Base-by-base conservation (phyloP, 768 basidiomycete species). In the Hericium coralloides region DNA sequence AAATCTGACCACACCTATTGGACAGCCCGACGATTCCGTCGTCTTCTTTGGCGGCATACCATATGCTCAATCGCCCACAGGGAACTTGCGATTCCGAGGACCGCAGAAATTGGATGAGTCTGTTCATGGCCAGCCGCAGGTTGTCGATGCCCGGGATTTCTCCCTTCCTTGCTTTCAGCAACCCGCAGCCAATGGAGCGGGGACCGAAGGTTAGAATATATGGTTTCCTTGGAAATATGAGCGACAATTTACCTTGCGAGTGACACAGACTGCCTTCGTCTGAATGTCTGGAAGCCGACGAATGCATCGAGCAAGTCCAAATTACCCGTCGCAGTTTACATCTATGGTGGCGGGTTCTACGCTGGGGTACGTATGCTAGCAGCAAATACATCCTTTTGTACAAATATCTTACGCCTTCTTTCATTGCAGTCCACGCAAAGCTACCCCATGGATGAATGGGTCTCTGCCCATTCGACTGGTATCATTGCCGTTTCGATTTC, bases 31-130 rank as follows among this genome's bases (percentile, higher is more conserved):
- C 51, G 69, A 72, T 3, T 66, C 73, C 12, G 77, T 77, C 23
- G 65, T 69, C 8, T 76, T 76, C 62, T 79, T 56, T 53, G 74
- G 57, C 74, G 79, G 75, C 17, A 79, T 84, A 45, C 81, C 80
- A 1, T 84, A 71, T 55, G 80, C 78, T 31, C 74, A 82, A 58
- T 76, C 80, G 9, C 81, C 82, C 15, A 54, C 81, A 36, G 79
- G 79, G 3, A 57, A 71, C 37, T 60, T 79, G 22, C 73, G 81
- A 31, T 72, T 82, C 54, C 62, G 75, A 45, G 71, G 72, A 15
- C 75, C 76, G 1, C 62, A 60, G 18, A 57, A 59, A 48, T 62
- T 79, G 36, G 64, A 77, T 55, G 76, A 45, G 43, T 45, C 43
- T 1, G 43, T 17, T 20, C 43, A 18, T 17, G 20, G 17, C 43